Conservation (phyloP, 257 asterid species). For the Sherardia arvensis region DNA sequence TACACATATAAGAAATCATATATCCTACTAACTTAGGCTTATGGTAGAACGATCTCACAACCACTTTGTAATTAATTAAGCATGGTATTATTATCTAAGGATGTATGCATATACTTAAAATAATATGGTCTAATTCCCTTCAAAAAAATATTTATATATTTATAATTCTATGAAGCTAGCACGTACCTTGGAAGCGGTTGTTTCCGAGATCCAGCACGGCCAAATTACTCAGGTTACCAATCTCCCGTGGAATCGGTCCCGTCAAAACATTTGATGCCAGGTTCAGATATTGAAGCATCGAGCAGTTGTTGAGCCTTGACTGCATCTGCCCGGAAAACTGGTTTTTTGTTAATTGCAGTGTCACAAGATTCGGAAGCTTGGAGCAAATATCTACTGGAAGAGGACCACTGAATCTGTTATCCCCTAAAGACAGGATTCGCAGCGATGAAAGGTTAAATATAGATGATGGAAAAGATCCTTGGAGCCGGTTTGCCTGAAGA, state of each 20-base stretch:
- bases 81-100: too few relatives aligned
- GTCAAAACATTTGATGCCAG: neutral
- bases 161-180: too few relatives aligned
- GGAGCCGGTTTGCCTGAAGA: constrained; percentile 5
- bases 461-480: constrained; percentile 13
- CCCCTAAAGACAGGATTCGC: neutral
- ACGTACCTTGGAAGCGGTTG: neutral
- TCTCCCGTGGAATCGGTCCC: constrained; percentile 6
- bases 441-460: constrained; percentile 16
- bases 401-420: constrained; percentile 12
- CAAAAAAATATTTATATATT: too few relatives aligned
- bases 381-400: constrained; percentile 17
- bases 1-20: too few relatives aligned
- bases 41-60: too few relatives aligned
- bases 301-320: constrained; percentile 13
- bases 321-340: constrained; percentile 19
- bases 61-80: too few relatives aligned
- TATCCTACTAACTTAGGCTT: too few relatives aligned
- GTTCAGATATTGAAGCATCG: neutral
- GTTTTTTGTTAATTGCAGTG: neutral
- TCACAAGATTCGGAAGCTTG: constrained; percentile 6
- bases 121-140: too few relatives aligned
- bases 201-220: neutral
- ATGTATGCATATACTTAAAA: too few relatives aligned
- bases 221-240: constrained; percentile 5